Conservation (phyloP, 345 rosid genomes). For the Mercurialis annua region DNA sequence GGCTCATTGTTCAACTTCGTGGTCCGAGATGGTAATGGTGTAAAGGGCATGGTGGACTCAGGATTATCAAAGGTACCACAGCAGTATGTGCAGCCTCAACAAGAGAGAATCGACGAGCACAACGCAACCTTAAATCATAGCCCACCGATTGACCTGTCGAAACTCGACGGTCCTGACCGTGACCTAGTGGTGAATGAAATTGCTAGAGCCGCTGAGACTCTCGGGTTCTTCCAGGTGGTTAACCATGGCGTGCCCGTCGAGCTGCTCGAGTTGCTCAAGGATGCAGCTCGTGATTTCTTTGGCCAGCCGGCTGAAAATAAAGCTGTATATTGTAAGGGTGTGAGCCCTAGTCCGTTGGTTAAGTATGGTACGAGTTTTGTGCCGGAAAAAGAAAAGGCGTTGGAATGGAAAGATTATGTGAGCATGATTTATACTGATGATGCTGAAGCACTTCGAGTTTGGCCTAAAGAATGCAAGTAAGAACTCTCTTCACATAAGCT, state of each 20-base stretch:
- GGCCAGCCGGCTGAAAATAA: slow-evolving; percentile 39
- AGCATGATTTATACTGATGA: slow-evolving; percentile 50
- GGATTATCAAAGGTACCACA: slow-evolving; percentile 44
- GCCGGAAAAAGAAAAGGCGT: slow-evolving; percentile 53
- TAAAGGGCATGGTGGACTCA: slow-evolving; percentile 51
- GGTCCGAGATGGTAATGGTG: slow-evolving; percentile 48
- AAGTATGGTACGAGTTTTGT: slow-evolving; percentile 54
- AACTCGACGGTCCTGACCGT: slow-evolving; percentile 40
- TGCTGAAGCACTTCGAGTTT: slow-evolving; percentile 46
- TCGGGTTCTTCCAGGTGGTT: slow-evolving; percentile 59
- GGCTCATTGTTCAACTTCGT: slow-evolving; percentile 42
- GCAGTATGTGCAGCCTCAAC: slow-evolving; percentile 26
- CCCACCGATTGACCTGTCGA: slow-evolving; percentile 43
- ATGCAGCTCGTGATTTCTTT: slow-evolving; percentile 43
- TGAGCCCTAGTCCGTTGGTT: slow-evolving; percentile 47
- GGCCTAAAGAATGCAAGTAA: slow-evolving; percentile 54
- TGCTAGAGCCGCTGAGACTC: slow-evolving; percentile 42
- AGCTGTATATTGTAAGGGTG: slow-evolving; percentile 39
- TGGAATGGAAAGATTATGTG: slow-evolving; percentile 67
- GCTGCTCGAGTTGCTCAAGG: slow-evolving; percentile 42
- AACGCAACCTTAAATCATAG: slow-evolving; percentile 11
- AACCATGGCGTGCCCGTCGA: slow-evolving; percentile 52
- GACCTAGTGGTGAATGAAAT: slow-evolving; percentile 35
- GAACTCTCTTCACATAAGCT: background rate
- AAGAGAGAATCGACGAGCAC: slow-evolving; percentile 43